A percentile compares a stretch with the other conserved stretches of the same genome.
These are phyloP conservation scores for Russula brevipes DNA, from an alignment of 768 basidiomycete genomes.

Conservation along the genomic window DNA sequence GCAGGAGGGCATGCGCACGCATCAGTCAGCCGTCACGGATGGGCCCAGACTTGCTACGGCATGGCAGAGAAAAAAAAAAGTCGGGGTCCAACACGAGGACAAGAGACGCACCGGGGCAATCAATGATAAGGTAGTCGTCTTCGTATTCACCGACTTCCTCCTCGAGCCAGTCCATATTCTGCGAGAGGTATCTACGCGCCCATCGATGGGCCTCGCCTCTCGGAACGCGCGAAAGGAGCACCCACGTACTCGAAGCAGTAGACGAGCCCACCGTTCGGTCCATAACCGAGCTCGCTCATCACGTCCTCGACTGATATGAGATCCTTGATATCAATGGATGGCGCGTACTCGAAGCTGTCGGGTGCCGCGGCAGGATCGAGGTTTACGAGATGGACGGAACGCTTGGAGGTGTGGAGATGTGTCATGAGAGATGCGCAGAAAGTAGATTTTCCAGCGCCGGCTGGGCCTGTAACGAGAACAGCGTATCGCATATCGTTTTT, in stretches of 20 bases:
- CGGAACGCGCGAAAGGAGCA: constrained; percentile 28
- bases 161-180: constrained; percentile 98
- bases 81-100: not conserved
- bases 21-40: constrained; percentile 2
- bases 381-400: constrained; percentile 90
- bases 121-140: constrained; percentile 91
- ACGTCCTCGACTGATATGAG: constrained; percentile 91
- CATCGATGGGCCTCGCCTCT: not conserved
- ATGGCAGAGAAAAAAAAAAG: constrained; percentile 10
- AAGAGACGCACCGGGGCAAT: constrained; percentile 68
- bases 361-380: constrained; percentile 90
- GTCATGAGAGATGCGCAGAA: constrained; percentile 86
- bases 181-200: constrained; percentile 73
- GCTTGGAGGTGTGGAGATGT: constrained; percentile 75
- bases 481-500: constrained; percentile 69
- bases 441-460: constrained; percentile 96
- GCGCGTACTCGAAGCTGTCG: constrained; percentile 86
- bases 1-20: constrained; percentile 4
- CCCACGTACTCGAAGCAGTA: constrained; percentile 99
- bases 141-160: constrained; percentile 94
- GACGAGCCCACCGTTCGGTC: constrained; percentile 94
- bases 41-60: constrained; percentile 1
- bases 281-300: constrained; percentile 91
- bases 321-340: constrained; percentile 90
- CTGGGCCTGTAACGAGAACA: constrained; percentile 88